Conservation (phyloP, 2,329 filamentous ascomycete genomes). For the Beauveria sp. region DNA sequence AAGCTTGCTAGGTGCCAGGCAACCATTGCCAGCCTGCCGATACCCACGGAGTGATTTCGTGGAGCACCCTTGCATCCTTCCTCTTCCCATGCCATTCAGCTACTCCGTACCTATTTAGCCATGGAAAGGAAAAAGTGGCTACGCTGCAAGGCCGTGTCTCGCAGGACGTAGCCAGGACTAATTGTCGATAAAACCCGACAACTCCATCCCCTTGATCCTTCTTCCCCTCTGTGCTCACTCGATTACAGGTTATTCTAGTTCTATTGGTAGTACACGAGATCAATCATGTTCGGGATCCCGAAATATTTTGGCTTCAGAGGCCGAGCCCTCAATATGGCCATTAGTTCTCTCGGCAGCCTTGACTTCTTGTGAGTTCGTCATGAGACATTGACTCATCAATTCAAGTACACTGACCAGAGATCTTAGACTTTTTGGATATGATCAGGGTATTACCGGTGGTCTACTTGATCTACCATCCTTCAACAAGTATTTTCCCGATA, state of each 20-base stretch:
- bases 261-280: not conserved
- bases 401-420: not conserved
- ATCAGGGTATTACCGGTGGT: slow-evolving; percentile 61
- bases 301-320: slow-evolving; percentile 16
- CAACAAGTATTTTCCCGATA: slow-evolving; percentile 42
- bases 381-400: not conserved
- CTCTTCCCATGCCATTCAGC: too few species aligned
- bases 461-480: slow-evolving; percentile 55
- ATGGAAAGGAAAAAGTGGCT: not conserved
- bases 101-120: not conserved
- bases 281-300: not conserved
- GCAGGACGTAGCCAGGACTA: not conserved
- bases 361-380: slow-evolving; percentile 11
- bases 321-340: slow-evolving; percentile 14
- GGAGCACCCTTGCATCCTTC: too few species aligned
- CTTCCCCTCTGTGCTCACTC: not conserved
- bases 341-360: slow-evolving; percentile 15
- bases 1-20: too few species aligned
- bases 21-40: too few species aligned
- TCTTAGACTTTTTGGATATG: slow-evolving; percentile 20
- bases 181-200: not conserved
- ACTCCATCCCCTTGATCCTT: not conserved
- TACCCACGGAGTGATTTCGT: too few species aligned
- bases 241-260: not conserved
- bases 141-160: not conserved